Evolutionary conservation across 1,284 basidiomycete genomes (phyloP).

Genomic region (Neolentinus lepideus): DNA sequence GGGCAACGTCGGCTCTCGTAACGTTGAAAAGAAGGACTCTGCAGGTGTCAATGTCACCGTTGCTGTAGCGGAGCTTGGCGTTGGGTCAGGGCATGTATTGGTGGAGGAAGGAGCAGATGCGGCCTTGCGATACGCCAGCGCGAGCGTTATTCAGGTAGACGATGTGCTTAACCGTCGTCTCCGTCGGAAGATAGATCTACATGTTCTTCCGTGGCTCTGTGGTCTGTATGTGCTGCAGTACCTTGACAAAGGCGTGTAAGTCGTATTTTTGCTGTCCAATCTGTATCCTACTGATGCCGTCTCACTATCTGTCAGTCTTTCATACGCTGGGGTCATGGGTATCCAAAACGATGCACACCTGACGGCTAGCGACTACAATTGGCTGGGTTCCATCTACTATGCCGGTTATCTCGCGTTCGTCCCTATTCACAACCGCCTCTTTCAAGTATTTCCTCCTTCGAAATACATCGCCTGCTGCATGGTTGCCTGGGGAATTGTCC

Average conservation of each 20-base stretch:
- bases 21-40: not conserved
- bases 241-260: not conserved
- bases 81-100: not conserved
- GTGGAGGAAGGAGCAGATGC: not conserved
- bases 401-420: not conserved
- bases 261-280: not conserved
- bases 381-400: not conserved
- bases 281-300: not conserved
- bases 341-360: not conserved
- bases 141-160: not conserved
- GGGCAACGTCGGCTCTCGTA: not conserved
- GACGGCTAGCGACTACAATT: not conserved
- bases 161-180: not conserved
- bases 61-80: not conserved
- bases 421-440: not conserved
- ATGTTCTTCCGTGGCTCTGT: not conserved
- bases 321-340: not conserved
- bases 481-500: not conserved
- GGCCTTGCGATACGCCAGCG: not conserved
- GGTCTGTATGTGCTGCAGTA: not conserved
- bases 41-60: not conserved
- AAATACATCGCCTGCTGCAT: not conserved
- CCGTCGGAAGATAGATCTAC: not conserved
- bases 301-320: not conserved
- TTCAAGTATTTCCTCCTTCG: not conserved